Evolutionary conservation across 306 rosid species (phyloP), one percentile per base, ranked within the genome.

Genomic region (Cucurbita maxima): DNA sequence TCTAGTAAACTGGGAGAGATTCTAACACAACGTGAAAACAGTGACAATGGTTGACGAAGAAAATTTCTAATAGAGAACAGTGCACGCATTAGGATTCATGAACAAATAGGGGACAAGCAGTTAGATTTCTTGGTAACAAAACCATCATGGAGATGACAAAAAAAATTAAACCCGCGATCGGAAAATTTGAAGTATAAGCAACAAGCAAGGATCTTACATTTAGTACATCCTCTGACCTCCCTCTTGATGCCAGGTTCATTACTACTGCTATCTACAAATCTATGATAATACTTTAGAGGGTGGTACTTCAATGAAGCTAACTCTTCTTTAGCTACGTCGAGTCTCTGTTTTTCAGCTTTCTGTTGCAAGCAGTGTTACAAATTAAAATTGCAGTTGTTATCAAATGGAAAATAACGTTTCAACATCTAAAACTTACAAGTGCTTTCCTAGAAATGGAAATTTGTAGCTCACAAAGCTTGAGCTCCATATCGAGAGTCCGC

Each of bases 261-360:
- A 19, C 73, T 84, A 68, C 54, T 38, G 15, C 70, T 56, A 61
- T 77, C 45, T 5, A 37, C 18, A 58, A 51, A 75, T 70, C 55
- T 81, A 30, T 38, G 62, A 79, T 78, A 82, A 78, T 78, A 82
- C 75, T 22, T 57, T 20, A 90, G 66, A 80, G 98, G 98, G 78
- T 90, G 86, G 87, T 93, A 90, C 20, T 58, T 86, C 81, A 90
- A 74, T 16, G 89, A 81, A 22, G 10, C 73, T 20, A 88, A 76
- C 81, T 93, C 96, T 75, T 88, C 86, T 61, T 86, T 85, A 15
- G 84, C 94, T 58, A 15, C 54, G 73, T 62, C 77, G 73, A 87
- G 87, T 80, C 98, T 87, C 75, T 1, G 48, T 54, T 82, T 86
- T 84, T 86, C 97, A 62, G 80, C 84, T 74, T 76, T 80, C 98